Evolutionary conservation across 169 alveolate genomes (phyloP).

Genomic region (Plasmodium fragile): DNA sequence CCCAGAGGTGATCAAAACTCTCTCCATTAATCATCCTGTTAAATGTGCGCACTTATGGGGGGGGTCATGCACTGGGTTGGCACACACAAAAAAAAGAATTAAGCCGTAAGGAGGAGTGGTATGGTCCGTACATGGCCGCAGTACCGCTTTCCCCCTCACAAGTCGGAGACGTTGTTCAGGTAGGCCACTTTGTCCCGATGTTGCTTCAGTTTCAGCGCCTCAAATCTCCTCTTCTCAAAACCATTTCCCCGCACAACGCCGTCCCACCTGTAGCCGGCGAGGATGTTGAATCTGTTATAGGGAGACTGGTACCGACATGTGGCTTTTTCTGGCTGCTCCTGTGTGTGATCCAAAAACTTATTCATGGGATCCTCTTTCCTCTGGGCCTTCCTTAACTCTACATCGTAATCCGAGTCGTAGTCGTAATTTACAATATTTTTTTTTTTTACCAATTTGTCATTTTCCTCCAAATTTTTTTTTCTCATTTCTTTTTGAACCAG

Average conservation of each 20-base stretch:
- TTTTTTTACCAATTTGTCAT: slow-evolving; percentile 47
- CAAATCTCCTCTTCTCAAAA: slow-evolving; percentile 90
- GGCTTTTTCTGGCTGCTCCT: slow-evolving; percentile 76
- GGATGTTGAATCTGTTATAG: slow-evolving; percentile 92
- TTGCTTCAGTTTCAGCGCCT: slow-evolving; percentile 56
- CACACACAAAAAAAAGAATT: not conserved
- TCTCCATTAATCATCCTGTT: not conserved
- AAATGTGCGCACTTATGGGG: not conserved
- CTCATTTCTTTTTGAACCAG: slow-evolving; percentile 60
- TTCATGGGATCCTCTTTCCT: slow-evolving; percentile 77
- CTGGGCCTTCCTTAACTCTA: slow-evolving; percentile 33
- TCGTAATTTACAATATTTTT: slow-evolving; percentile 58
- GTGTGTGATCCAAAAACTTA: slow-evolving; percentile 4
- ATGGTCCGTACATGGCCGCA: not conserved
- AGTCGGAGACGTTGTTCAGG: slow-evolving; percentile 21
- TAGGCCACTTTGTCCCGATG: slow-evolving; percentile 26
- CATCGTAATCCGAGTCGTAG: slow-evolving; percentile 68
- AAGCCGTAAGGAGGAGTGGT: not conserved
- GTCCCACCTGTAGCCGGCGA: slow-evolving; percentile 97
- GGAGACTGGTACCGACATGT: slow-evolving; percentile 90
- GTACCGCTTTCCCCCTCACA: not conserved
- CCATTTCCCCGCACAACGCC: slow-evolving; percentile 96
- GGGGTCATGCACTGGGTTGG: not conserved
- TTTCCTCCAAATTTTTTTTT: slow-evolving; percentile 33
- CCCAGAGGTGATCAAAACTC: not conserved